Evolutionary conservation across 805 yeast genomes (phyloP), one percentile per base, ranked within the genome.

Genomic region (Myxozyma nipponensis): DNA sequence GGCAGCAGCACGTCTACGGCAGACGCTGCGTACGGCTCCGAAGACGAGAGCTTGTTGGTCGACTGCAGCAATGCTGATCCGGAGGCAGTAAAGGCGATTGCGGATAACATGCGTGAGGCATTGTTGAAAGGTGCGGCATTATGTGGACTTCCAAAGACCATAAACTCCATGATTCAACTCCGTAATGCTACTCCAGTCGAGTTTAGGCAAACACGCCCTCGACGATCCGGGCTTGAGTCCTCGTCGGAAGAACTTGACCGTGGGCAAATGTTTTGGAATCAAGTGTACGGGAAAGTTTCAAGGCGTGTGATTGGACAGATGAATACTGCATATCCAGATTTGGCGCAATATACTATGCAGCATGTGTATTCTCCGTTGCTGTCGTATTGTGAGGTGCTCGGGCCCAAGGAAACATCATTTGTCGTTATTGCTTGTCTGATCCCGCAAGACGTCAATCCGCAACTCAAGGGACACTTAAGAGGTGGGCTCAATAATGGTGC

Each of bases 361-460:
- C 81, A 83, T 63, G 90, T 84, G 15, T 90, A 90, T 63, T 79
- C 86, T 0, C 88, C 95, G 3, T 68, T 90, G 30, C 73, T 90
- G 53, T 83, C 95, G 19, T 84, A 69, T 65, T 77, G 81, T 17
- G 82, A 74, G 2, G 74, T 87, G 1, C 67, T 90, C 25, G 63
- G 73, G 3, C 81, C 84, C 1, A 74, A 72, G 56, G 95, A 88
- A 56, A 84, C 96, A 1, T 81, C 91, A 28, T 64, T 87, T 51
- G 82, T 87, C 28, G 79, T 90, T 1, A 77, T 90, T 17, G 82
- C 95, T 0, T 76, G 91, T 54, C 73, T 90, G 58, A 81, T 90
- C 9, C 96, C 97, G 1, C 96, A 87, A 64, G 95, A 90, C 66
- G 96, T 90, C 9, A 87, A 86, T 59, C 95, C 96, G 0, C 96